Conservation (phyloP, 2,329 filamentous ascomycete species). For the Neobulgaria alba region DNA sequence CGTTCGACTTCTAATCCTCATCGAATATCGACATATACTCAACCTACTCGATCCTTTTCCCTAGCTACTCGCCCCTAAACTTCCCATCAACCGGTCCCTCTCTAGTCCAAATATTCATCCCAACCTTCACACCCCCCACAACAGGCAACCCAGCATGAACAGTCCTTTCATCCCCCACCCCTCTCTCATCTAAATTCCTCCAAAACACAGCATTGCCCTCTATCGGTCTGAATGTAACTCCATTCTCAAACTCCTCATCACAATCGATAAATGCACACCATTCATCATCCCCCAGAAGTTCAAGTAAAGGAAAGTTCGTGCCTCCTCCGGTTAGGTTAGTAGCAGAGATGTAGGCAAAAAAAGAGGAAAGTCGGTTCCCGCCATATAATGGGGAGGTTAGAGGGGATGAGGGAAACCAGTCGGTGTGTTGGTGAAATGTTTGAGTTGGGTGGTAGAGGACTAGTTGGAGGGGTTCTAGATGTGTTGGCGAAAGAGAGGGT, state of each 20-base stretch:
- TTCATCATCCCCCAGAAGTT: slow-evolving; percentile 17
- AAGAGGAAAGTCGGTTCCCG: slow-evolving; percentile 35
- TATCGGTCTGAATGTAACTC: slow-evolving; percentile 47
- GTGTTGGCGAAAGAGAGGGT: slow-evolving; percentile 41
- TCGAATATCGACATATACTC: too few species aligned
- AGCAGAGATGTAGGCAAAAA: slow-evolving; percentile 47
- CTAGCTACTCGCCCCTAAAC: too few species aligned
- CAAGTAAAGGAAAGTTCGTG: slow-evolving; percentile 48
- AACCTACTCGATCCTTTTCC: too few species aligned
- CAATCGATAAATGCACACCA: slow-evolving; percentile 53
- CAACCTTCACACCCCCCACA: slow-evolving; percentile 44
- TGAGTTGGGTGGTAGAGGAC: slow-evolving; percentile 48
- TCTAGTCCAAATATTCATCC: slow-evolving; percentile 47
- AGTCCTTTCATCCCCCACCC: slow-evolving; percentile 43
- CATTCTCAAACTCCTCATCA: slow-evolving; percentile 28
- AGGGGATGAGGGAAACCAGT: slow-evolving; percentile 35
- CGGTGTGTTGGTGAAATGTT: slow-evolving; percentile 49
- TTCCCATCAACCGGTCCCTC: slow-evolving; percentile 12
- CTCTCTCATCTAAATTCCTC: slow-evolving; percentile 48
- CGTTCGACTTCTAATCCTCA: too few species aligned
- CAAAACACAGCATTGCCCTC: slow-evolving; percentile 51
- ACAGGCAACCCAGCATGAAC: slow-evolving; percentile 55
- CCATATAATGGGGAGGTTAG: slow-evolving; percentile 8
- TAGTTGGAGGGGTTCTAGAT: slow-evolving; percentile 50
- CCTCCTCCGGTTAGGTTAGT: slow-evolving; percentile 45